Percentiles rank a stretch among this genome's conserved stretches.
Conservation (phyloP, 1,284 basidiomycete genomes). For the Xanthoconium separans region DNA sequence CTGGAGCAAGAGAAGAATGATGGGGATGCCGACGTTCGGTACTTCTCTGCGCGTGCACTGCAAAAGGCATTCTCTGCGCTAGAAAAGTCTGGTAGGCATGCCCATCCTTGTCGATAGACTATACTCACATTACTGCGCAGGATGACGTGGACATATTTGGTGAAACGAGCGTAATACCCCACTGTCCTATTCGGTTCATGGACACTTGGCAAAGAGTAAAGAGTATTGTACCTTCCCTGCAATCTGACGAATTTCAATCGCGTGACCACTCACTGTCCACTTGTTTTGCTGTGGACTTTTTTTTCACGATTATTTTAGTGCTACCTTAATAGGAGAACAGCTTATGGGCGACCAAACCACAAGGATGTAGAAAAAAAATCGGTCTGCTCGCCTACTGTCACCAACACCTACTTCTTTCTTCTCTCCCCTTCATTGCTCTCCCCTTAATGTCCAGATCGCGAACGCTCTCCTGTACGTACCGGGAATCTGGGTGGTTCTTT, state of each 20-base stretch:
- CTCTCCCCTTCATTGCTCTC: slow-evolving; percentile 6
- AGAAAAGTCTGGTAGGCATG: slow-evolving; percentile 29
- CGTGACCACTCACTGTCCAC: slow-evolving; percentile 2
- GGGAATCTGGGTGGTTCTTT: slow-evolving; percentile 7
- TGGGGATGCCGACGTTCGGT: slow-evolving; percentile 93
- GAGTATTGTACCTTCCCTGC: slow-evolving; percentile 33
- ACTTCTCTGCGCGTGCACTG: slow-evolving; percentile 72
- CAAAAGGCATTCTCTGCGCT: slow-evolving; percentile 48
- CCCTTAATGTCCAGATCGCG: slow-evolving; percentile 9
- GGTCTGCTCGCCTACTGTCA: not conserved
- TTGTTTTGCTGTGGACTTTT: not conserved
- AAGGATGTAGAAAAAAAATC: slow-evolving; percentile 9
- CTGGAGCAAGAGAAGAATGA: slow-evolving; percentile 90
- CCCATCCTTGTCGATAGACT: not conserved
- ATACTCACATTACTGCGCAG: slow-evolving; percentile 11
- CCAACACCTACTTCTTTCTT: not conserved
- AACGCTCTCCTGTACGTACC: not conserved
- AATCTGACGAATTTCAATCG: slow-evolving; percentile 28
- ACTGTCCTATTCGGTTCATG: slow-evolving; percentile 19
- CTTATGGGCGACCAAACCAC: slow-evolving; percentile 1
- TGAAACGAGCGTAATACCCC: slow-evolving; percentile 32
- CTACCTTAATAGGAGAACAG: slow-evolving; percentile 8
- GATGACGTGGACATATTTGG: slow-evolving; percentile 22
- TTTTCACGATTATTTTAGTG: slow-evolving; percentile 1
- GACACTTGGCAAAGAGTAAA: slow-evolving; percentile 28